Base-by-base conservation (phyloP, 2,329 filamentous ascomycete species). In the Karstenula rhodostoma region DNA sequence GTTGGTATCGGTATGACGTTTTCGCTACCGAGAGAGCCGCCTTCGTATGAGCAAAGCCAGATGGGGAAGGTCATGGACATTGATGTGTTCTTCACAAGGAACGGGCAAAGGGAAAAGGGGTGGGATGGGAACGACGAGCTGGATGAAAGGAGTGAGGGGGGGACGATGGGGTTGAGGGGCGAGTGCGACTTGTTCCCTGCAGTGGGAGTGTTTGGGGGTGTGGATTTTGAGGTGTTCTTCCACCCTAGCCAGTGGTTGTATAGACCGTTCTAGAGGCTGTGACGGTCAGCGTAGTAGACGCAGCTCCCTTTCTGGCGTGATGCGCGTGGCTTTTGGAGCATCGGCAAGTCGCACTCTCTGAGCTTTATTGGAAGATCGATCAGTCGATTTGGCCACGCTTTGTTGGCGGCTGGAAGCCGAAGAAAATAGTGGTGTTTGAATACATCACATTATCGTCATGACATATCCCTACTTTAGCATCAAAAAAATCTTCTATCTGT, bases 101-200 rank as follows among this genome's bases (percentile, higher is more conserved):
- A 92, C 65, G 92, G 91, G 1, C 74, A 71, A 56, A 80, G 81
- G 62, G 82, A 79, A 0, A 88, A 85, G 0, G 80, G 83, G 0
- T 95, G 92, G 91, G 84, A 92, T 73, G 73, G 94, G 48, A 87
- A 92, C 67, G 91, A 94, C 80, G 89, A 92, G 80, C 83, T 86
- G 56, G 91, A 94, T 74, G 79, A 85, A 65, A 78, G 86, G 69
- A 87, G 90, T 68, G 76, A 86, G 59, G 86, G 88, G 0, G 78
- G 80, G 15, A 85, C 90, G 1, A 82, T 79, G 4, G 91, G 92
- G 0, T 77, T 94, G 50, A 88, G 91, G 72, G 91, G 91, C 0
- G 84, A 86, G 53, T 86, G 90, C 67, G 91, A 94, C 73, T 64
- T 94, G 58, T 88, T 87, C 69, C 89, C 87, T 17, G 87, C 90